Evolutionary conservation across 345 rosid species (phyloP).

Genomic region (Physaria fendleri): DNA sequence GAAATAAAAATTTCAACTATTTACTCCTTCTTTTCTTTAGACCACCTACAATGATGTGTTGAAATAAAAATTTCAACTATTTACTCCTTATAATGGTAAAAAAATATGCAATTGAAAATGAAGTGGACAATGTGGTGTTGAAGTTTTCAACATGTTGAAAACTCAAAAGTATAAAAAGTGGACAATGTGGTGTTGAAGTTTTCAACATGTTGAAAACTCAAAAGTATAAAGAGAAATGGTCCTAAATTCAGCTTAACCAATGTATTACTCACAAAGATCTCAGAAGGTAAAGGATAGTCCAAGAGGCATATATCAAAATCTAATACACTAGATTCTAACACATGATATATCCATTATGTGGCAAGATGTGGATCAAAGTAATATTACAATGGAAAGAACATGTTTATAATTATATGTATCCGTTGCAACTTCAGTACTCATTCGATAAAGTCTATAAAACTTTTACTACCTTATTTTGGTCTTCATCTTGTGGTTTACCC

Average conservation of each 20-base stretch:
- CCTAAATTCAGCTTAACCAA: constrained; percentile 9
- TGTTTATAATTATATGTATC: neutral
- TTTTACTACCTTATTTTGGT: neutral
- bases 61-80: no score
- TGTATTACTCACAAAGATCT: constrained; percentile 11
- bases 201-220: no score
- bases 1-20: no score
- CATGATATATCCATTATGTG: constrained; percentile 7
- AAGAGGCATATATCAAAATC: neutral
- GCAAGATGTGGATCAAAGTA: neutral
- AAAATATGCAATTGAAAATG: no score
- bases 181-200: no score
- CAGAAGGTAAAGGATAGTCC: neutral
- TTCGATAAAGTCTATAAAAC: constrained; percentile 5
- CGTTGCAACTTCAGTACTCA: constrained; percentile 14
- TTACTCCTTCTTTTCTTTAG: no score
- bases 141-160: no score
- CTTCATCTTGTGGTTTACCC: neutral
- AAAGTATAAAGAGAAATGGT: no score
- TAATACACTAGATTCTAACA: constrained; percentile 7
- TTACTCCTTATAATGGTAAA: no score
- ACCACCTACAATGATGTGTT: no score
- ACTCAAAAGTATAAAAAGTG: no score
- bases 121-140: no score
- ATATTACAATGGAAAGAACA: neutral